A percentile compares a stretch with the other conserved stretches of the same genome.
Conservation (phyloP, 2,329 filamentous ascomycete genomes). For the Aspergillus sp. region DNA sequence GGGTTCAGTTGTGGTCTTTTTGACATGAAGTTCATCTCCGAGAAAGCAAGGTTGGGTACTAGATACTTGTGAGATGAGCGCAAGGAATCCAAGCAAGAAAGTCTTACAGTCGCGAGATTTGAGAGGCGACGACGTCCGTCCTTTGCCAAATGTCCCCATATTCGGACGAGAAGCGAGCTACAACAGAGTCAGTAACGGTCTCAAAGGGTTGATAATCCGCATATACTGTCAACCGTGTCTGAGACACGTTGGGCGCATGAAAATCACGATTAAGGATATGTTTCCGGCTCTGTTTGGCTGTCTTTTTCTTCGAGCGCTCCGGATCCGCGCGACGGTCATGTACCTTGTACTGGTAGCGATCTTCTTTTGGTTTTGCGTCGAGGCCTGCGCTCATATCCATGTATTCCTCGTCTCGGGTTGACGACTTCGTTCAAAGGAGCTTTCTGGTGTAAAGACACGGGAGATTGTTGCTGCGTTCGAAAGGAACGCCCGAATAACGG, state of each 20-base stretch:
- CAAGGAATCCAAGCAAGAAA: not conserved
- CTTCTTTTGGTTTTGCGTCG: conserved; percentile 51
- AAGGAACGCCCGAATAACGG: too few relatives aligned
- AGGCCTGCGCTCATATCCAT: conserved; percentile 44
- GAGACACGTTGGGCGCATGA: conserved; percentile 47
- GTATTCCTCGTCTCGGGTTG: not conserved
- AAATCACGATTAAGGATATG: conserved; percentile 51
- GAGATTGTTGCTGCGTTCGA: too few relatives aligned
- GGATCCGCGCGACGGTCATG: conserved; percentile 1
- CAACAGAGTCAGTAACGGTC: conserved; percentile 1
- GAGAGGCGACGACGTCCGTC: conserved; percentile 27
- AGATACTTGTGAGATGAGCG: not conserved
- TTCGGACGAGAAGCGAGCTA: conserved; percentile 19
- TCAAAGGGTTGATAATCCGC: not conserved
- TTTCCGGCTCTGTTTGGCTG: conserved; percentile 17
- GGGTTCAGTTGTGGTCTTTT: conserved; percentile 1
- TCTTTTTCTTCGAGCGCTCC: conserved; percentile 10
- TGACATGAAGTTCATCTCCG: conserved; percentile 16
- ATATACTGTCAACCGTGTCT: conserved; percentile 49
- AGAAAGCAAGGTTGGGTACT: conserved; percentile 17
- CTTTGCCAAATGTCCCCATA: conserved; percentile 31
- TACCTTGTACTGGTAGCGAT: conserved; percentile 48
- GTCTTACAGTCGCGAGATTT: conserved; percentile 14
- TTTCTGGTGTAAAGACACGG: too few relatives aligned
- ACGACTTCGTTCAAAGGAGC: not conserved